Evolutionary conservation across 192 early-diverging fungal species (phyloP), one percentile per base, ranked within the genome.

Genomic region (Rhizoclosmatium globosum): DNA sequence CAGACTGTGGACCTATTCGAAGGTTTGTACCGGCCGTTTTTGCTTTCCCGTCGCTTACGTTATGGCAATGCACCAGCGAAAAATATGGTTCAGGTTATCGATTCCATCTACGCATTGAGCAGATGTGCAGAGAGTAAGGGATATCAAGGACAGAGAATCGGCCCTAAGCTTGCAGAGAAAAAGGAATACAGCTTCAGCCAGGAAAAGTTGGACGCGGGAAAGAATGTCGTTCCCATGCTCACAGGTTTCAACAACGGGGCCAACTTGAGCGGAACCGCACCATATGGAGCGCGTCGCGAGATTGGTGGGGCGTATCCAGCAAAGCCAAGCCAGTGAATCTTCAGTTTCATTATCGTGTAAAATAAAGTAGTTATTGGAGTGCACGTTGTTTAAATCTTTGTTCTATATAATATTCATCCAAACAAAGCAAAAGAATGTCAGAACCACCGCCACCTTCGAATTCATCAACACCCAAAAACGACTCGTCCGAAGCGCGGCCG

Each of bases 1-100:
- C 93, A 94, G 81, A 95, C 94, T 17, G 89, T 95, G 44, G 94
- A 95, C 74, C 81, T 95, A 58, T 95, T 86, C 77, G 94, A 95
- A 73, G 74, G 74, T 76, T 11, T 3, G 69, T 1, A 41, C 1
- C 3, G 4, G 11, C 21, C 2, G 19, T 64, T 38, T 64, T n/a
- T 56, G 4, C 72, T n/a, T 38, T 45, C n/a, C 58, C 31, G 3
- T 31, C 31, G 31, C 31, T 31, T 31, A 31, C 31, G 31, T 31
- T 31, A 31, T 31, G 0, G 0, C 31, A 31, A 31, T 31, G 31
- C 31, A 41, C 4, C 44, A 76, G 71, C 72, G 41, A 89, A 87
- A 76, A 87, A 87, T 81, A 68, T 74, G 47, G 83, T 69, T 44
- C 80, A 85, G 56, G 92, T 94, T 2, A 87, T 94, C 19, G 92